These are phyloP conservation scores for Penicillium sp. DNA, from an alignment of 2,329 filamentous ascomycete species.

Conservation along the genomic window DNA sequence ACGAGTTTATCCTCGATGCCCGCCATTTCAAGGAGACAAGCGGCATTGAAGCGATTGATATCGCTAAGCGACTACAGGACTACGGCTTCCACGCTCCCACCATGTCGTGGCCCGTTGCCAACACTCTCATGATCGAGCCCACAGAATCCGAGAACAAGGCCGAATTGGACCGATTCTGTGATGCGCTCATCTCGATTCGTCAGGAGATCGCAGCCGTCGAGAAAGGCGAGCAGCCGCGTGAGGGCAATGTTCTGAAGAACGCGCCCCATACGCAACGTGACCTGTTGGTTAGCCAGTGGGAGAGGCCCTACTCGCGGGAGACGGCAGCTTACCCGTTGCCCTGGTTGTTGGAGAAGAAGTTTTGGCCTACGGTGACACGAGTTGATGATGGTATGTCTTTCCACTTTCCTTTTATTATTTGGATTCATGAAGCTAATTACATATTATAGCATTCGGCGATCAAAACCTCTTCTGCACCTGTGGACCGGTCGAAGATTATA, in stretches of 20 bases:
- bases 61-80: slow-evolving; percentile 94
- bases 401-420: neutral
- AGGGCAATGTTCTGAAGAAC: slow-evolving; percentile 83
- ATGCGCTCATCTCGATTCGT: slow-evolving; percentile 82
- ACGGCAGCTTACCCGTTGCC: slow-evolving; percentile 81
- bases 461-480: slow-evolving; percentile 94
- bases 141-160: slow-evolving; percentile 90
- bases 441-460: slow-evolving; percentile 70
- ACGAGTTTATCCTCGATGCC: slow-evolving; percentile 94
- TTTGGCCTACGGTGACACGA: slow-evolving; percentile 85
- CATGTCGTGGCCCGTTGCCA: slow-evolving; percentile 93
- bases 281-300: slow-evolving; percentile 72
- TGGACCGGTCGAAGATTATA: slow-evolving; percentile 66
- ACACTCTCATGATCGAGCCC: slow-evolving; percentile 97
- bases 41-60: slow-evolving; percentile 86
- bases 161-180: slow-evolving; percentile 89
- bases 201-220: slow-evolving; percentile 81
- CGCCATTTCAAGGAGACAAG: slow-evolving; percentile 78
- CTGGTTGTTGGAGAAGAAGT: slow-evolving; percentile 90
- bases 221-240: slow-evolving; percentile 68
- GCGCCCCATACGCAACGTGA: slow-evolving; percentile 82
- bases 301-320: slow-evolving; percentile 74
- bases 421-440: slow-evolving; percentile 21
- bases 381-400: slow-evolving; percentile 78
- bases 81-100: slow-evolving; percentile 97